Evolutionary conservation across 164 flowering plant genomes (phyloP).

Genomic region (Aristolochia californica): DNA sequence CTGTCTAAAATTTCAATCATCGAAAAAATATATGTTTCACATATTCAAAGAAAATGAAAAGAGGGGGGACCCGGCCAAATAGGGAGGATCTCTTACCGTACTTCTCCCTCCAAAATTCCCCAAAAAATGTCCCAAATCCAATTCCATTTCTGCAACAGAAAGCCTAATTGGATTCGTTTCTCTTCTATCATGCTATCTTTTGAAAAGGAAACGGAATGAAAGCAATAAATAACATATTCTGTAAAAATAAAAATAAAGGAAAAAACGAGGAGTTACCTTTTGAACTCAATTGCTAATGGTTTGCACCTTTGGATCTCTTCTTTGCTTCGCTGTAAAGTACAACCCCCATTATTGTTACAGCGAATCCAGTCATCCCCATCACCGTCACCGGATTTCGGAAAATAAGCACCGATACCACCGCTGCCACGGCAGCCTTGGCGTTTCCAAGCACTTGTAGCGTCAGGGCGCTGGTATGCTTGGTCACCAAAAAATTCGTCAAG

Average conservation of each 20-base stretch:
- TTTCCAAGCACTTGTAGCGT: constrained; percentile 91
- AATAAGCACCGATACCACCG: constrained; percentile 82
- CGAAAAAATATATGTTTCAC: not conserved
- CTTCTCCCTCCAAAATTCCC: not conserved
- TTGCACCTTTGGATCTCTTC: constrained; percentile 51
- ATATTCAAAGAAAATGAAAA: not conserved
- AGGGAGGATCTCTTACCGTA: not conserved
- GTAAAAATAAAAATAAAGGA: not conserved
- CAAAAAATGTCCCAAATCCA: not conserved
- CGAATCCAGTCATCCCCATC: constrained; percentile 92
- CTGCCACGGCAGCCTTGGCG: constrained; percentile 94
- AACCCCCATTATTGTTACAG: constrained; percentile 85
- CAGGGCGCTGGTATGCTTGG: constrained; percentile 89
- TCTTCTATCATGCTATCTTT: not conserved
- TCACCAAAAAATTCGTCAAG: constrained; percentile 83
- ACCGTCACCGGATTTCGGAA: constrained; percentile 87
- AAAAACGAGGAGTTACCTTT: not conserved
- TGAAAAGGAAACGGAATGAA: too few species aligned
- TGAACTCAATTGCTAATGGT: not conserved
- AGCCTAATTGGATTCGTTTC: not conserved
- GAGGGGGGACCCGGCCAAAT: not conserved
- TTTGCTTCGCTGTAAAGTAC: constrained; percentile 90
- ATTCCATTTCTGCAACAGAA: not conserved
- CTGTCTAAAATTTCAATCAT: not conserved
- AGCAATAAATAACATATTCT: not conserved